These are phyloP conservation scores for Scutellaria galericulata DNA, from an alignment of 257 asterid species.

Conservation along the genomic window DNA sequence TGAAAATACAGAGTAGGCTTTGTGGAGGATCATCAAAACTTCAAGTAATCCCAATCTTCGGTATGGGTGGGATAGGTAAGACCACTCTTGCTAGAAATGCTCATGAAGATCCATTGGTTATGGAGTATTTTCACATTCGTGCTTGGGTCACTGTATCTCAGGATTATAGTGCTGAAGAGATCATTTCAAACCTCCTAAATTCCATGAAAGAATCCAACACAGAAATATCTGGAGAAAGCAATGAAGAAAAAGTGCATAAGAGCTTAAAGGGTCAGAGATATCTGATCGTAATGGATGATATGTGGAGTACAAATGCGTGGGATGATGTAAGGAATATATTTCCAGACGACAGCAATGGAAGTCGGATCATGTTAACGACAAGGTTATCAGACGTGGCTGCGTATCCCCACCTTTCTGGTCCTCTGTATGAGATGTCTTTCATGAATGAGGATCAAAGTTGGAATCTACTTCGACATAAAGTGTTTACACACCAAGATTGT, in stretches of 20 bases:
- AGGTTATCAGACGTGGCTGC: slow-evolving; percentile 16
- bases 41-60: slow-evolving; percentile 21
- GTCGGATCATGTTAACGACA: slow-evolving; percentile 12
- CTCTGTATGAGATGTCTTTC: slow-evolving; percentile 17
- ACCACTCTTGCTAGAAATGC: slow-evolving; percentile 36
- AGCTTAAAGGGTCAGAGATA: slow-evolving; percentile 17
- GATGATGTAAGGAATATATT: not conserved
- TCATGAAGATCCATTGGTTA: slow-evolving; percentile 5
- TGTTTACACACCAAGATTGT: not conserved
- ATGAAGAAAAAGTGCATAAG: slow-evolving; percentile 17
- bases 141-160: slow-evolving; percentile 34
- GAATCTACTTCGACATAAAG: slow-evolving; percentile 11
- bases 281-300: slow-evolving; percentile 35
- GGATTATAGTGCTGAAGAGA: not conserved
- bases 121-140: slow-evolving; percentile 27
- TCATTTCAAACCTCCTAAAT: slow-evolving; percentile 2
- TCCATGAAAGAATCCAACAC: not conserved
- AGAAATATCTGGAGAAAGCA: not conserved
- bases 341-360: slow-evolving; percentile 19
- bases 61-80: slow-evolving; percentile 38
- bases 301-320: slow-evolving; percentile 25
- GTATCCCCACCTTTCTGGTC: not conserved
- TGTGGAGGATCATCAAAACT: slow-evolving; percentile 23
- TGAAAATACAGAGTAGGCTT: slow-evolving; percentile 22
- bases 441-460: slow-evolving; percentile 24